These are phyloP conservation scores for Hypoxylon lenormandii DNA, from an alignment of 495 filamentous ascomycete genomes.

Conservation along the genomic window DNA sequence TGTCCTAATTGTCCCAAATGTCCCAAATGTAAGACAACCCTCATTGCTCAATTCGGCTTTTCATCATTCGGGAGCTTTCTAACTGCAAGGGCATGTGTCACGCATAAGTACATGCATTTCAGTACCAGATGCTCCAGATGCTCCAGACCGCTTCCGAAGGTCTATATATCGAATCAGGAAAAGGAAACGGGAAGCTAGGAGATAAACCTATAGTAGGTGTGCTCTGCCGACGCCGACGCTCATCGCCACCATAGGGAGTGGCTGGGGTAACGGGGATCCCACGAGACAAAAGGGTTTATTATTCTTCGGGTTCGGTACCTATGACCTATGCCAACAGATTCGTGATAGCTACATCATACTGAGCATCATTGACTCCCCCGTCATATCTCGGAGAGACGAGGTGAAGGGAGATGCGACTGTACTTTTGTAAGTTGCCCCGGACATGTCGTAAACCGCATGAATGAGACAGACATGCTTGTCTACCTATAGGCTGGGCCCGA, in stretches of 20 bases:
- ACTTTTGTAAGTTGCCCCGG: constrained; percentile 1
- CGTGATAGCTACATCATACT: neutral
- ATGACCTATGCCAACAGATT: neutral
- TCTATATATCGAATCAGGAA: constrained; percentile 9
- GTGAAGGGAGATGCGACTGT: neutral
- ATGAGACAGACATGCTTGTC: constrained; percentile 31
- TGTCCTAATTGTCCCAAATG: constrained; percentile 10
- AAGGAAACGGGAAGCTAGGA: constrained; percentile 21
- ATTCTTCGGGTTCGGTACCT: neutral
- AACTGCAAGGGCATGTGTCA: constrained; percentile 15
- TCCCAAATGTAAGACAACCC: constrained; percentile 11
- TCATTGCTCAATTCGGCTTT: constrained; percentile 9
- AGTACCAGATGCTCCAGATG: constrained; percentile 12
- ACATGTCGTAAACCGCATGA: constrained; percentile 29
- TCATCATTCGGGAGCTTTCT: constrained; percentile 6
- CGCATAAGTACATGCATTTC: constrained; percentile 7
- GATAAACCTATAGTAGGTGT: neutral
- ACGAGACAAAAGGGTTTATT: neutral
- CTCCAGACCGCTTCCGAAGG: constrained; percentile 23
- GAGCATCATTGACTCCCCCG: neutral
- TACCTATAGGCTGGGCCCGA: constrained; percentile 1
- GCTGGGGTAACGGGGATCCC: neutral
- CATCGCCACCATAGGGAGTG: neutral
- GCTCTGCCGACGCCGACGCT: neutral
- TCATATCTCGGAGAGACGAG: neutral